Conservation (phyloP, 2,329 filamentous ascomycete genomes). For the Neonectria neomacrospora region DNA sequence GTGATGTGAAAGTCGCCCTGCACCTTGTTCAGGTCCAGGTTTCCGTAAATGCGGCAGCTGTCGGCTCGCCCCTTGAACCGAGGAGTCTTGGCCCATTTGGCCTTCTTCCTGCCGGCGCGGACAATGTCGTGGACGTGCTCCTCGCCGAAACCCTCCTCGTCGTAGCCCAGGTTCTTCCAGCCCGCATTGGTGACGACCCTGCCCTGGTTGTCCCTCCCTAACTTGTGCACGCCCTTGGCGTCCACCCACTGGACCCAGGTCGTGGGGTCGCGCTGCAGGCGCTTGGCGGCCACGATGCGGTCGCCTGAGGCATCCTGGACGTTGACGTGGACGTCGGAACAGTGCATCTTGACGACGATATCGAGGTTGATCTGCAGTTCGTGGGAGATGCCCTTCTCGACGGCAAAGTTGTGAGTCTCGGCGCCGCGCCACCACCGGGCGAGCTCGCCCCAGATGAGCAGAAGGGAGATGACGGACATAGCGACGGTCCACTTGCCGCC, state of each 20-base stretch:
- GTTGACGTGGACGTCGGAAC: conserved; percentile 90
- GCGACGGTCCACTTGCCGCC: conserved; percentile 95
- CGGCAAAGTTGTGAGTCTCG: conserved; percentile 89
- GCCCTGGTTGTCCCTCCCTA: conserved; percentile 67
- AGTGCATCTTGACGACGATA: conserved; percentile 89
- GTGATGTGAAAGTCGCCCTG: conserved; percentile 99
- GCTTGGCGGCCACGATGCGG: conserved; percentile 82
- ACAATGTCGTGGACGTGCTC: conserved; percentile 94
- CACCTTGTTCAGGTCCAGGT: conserved; percentile 92
- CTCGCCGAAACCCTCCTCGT: conserved; percentile 77
- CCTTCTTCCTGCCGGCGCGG: conserved; percentile 70
- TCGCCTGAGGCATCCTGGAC: conserved; percentile 96
- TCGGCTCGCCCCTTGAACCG: conserved; percentile 69
- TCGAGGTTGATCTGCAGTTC: conserved; percentile 95
- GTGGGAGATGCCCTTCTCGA: conserved; percentile 91
- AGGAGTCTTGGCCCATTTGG: conserved; percentile 81
- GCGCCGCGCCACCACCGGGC: conserved; percentile 84
- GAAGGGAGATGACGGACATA: conserved; percentile 77
- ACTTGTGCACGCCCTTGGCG: conserved; percentile 70
- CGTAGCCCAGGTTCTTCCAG: conserved; percentile 58
- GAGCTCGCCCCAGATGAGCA: conserved; percentile 83
- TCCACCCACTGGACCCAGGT: conserved; percentile 86
- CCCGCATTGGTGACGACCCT: conserved; percentile 67
- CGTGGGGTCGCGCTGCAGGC: conserved; percentile 80
- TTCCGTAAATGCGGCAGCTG: conserved; percentile 90